Evolutionary conservation across 768 basidiomycete genomes (phyloP), one percentile per base, ranked within the genome.

Genomic region (Baorangia bicolor): DNA sequence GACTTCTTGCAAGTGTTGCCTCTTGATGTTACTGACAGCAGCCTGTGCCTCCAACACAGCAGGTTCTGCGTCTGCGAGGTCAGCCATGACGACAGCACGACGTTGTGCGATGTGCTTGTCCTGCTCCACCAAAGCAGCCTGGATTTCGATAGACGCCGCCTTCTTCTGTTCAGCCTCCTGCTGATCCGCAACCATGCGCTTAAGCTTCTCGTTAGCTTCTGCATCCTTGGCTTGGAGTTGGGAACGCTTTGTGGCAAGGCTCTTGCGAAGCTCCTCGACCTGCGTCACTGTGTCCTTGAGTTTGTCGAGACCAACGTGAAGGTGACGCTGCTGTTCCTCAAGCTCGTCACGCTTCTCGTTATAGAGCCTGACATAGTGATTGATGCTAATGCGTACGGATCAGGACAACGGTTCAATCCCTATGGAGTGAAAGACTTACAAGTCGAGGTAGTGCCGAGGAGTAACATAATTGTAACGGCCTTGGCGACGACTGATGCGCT

Each of bases 111-210:
- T 99, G 65, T 90, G 69, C 55, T 83, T 82, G 72, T 98, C 93
- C 70, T 98, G 95, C 69, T 93, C 86, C 16, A 90, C 92, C 46
- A 98, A 79, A 23, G 92, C 94, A 2, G 92, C 91, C 68, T 98
- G 94, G 43, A 98, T 95, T 71, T 95, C 85, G 62, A 98, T 93
- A 9, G 97, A 99, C 0, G 93, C 94, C 2, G 90, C 81, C 69
- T 98, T 98, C 83, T 98, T 97, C 70, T 95, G 92, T 67, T 99
- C 97, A 3, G 97, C 97, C 68, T 98, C 96, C 68, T 98, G 96
- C 73, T 99, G 96, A 72, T 98, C 96, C 8, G 92, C 81, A 14
- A 99, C 94, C 96, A 99, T 98, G 54, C 93, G 92, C 71, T 92
- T 88, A 38, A 99, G 81, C 74, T 99, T 99, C 67, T 93, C 92